These are phyloP conservation scores for Pueraria montana DNA, from an alignment of 306 rosid genomes.

Conservation along the genomic window DNA sequence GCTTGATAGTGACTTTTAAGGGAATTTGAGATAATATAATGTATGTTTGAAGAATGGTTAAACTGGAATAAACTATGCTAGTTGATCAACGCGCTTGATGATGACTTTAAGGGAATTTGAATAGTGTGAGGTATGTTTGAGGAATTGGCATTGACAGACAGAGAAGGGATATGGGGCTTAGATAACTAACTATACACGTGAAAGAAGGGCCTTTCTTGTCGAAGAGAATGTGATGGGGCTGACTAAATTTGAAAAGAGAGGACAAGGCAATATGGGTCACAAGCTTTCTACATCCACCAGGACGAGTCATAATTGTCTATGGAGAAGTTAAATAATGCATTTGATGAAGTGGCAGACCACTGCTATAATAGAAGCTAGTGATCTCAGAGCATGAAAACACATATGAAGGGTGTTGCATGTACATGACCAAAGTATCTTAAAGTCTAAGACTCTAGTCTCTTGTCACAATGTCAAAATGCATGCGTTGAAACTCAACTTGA, in stretches of 20 bases:
- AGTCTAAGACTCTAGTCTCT: neutral
- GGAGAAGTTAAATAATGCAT: conserved; percentile 45
- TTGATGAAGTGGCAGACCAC: conserved; percentile 46
- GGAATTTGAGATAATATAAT: no score
- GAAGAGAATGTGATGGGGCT: conserved; percentile 21
- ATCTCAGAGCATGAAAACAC: conserved; percentile 22
- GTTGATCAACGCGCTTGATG: neutral
- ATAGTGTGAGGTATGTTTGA: conserved; percentile 19
- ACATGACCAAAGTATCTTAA: conserved; percentile 20
- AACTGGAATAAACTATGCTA: no score
- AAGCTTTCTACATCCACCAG: conserved; percentile 46
- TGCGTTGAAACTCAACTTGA: conserved; percentile 13
- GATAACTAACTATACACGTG: conserved; percentile 25
- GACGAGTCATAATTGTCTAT: conserved; percentile 40
- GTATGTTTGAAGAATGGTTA: no score
- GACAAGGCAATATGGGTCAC: conserved; percentile 24
- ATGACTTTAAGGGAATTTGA: neutral
- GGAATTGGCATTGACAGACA: neutral
- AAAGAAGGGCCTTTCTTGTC: conserved; percentile 16
- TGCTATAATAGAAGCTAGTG: conserved; percentile 21
- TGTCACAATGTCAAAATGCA: conserved; percentile 37
- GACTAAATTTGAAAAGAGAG: conserved; percentile 22
- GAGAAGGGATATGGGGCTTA: neutral
- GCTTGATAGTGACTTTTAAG: neutral
- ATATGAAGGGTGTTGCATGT: conserved; percentile 23